These are phyloP conservation scores for Pisolithus orientalis DNA, from an alignment of 768 basidiomycete species.

Conservation along the genomic window DNA sequence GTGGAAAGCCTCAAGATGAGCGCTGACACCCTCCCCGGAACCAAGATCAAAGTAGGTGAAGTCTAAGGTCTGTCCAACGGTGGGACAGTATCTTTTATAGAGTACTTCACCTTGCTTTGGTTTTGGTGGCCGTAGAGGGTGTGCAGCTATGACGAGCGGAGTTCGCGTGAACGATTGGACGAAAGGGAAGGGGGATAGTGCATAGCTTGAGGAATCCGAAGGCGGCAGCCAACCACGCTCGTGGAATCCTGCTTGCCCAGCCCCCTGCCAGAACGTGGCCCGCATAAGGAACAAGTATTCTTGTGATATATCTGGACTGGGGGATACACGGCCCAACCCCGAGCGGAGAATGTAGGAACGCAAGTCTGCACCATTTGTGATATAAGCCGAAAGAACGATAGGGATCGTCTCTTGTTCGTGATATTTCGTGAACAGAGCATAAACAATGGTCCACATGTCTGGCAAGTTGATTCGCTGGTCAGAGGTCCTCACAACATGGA, in stretches of 20 bases:
- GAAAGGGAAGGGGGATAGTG: conserved; percentile 29
- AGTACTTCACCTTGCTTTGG: conserved; percentile 35
- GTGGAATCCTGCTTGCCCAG: conserved; percentile 33
- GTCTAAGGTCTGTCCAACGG: conserved; percentile 28
- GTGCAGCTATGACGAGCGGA: conserved; percentile 41
- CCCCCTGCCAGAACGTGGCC: conserved; percentile 45
- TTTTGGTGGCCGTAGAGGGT: conserved; percentile 47
- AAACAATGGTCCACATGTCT: conserved; percentile 37
- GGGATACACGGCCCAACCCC: conserved; percentile 26
- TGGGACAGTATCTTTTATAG: conserved; percentile 31
- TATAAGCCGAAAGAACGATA: conserved; percentile 21
- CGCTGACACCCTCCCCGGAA: conserved; percentile 4
- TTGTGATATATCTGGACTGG: conserved; percentile 6
- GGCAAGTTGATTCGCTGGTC: conserved; percentile 15
- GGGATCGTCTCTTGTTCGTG: conserved; percentile 38
- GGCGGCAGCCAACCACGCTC: conserved; percentile 27
- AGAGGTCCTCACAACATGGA: neutral
- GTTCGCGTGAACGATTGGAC: conserved; percentile 38
- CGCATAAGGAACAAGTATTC: conserved; percentile 35
- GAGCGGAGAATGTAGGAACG: conserved; percentile 32
- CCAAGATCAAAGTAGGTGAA: conserved; percentile 25
- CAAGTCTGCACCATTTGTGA: conserved; percentile 29
- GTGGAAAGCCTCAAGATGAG: conserved; percentile 40
- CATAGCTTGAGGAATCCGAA: conserved; percentile 13
- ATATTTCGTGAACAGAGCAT: conserved; percentile 35